Percentiles rank a stretch among this genome's conserved stretches.
These are phyloP conservation scores for Colletotrichum musicola DNA, from an alignment of 2,329 filamentous ascomycete genomes.

Conservation along the genomic window DNA sequence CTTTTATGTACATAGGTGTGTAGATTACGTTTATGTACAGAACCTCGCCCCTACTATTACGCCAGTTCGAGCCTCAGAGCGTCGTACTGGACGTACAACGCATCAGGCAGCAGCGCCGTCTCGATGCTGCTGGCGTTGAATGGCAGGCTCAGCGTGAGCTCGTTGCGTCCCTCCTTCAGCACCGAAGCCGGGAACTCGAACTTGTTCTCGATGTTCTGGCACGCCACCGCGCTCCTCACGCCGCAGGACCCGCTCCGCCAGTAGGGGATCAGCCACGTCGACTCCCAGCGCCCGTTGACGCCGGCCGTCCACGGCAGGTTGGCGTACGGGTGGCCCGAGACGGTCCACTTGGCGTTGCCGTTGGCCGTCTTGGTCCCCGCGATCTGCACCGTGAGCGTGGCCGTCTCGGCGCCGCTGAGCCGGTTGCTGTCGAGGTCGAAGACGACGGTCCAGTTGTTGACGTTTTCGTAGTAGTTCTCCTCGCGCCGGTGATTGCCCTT, in stretches of 20 bases:
- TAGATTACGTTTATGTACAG: too few species aligned
- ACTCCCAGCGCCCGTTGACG: conserved; percentile 56
- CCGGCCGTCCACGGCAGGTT: conserved; percentile 62
- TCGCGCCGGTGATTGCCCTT: conserved; percentile 61
- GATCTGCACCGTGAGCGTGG: conserved; percentile 73
- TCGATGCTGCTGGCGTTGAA: conserved; percentile 71
- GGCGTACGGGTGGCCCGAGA: conserved; percentile 60
- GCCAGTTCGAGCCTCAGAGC: conserved; percentile 70
- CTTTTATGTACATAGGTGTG: too few species aligned
- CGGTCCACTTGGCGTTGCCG: conserved; percentile 69
- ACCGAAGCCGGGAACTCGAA: conserved; percentile 66
- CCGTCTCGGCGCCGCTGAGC: conserved; percentile 61
- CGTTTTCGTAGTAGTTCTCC: conserved; percentile 57
- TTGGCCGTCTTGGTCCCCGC: conserved; percentile 72
- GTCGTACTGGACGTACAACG: conserved; percentile 75
- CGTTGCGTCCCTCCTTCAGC: conserved; percentile 66
- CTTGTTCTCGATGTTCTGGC: conserved; percentile 72
- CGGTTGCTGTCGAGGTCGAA: conserved; percentile 61
- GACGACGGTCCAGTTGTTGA: conserved; percentile 71
- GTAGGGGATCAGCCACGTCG: conserved; percentile 69
- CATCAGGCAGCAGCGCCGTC: conserved; percentile 65
- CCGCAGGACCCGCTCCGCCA: conserved; percentile 63
- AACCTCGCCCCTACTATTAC: conserved; percentile 43
- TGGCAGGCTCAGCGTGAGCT: conserved; percentile 69
- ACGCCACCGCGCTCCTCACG: conserved; percentile 70